A percentile compares a stretch with the other conserved stretches of the same genome.
Conservation (phyloP, 345 rosid genomes). For the Ceriops tagal region DNA sequence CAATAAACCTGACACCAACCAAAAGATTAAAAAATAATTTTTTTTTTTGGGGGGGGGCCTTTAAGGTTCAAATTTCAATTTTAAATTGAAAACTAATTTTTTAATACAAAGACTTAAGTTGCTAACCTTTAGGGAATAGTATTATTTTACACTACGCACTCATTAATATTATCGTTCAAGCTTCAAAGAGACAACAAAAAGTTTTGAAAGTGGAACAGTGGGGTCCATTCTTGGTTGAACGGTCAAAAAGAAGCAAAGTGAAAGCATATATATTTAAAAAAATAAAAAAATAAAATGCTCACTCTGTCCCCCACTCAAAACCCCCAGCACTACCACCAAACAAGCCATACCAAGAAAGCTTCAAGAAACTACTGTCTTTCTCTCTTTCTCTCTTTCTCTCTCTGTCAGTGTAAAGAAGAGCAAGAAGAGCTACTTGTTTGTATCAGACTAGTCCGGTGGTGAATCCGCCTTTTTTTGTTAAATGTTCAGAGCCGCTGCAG, state of each 20-base stretch:
- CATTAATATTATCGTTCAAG: neutral
- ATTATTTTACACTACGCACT: neutral
- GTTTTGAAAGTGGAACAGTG: slow-evolving; percentile 22
- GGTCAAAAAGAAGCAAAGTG: slow-evolving; percentile 50
- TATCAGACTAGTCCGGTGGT: slow-evolving; percentile 4
- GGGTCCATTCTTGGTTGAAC: slow-evolving; percentile 35
- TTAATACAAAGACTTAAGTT: no score
- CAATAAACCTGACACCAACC: no score
- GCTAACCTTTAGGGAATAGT: neutral
- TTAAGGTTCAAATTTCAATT: no score
- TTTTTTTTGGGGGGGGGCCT: no score
- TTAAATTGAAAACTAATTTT: no score
- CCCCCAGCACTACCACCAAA: neutral
- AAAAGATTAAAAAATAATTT: no score
- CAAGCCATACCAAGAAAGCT: slow-evolving; percentile 2
- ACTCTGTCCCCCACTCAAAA: slow-evolving; percentile 7
- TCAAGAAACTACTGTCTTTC: slow-evolving; percentile 2
- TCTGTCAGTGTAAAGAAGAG: neutral
- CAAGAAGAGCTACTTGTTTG: neutral
- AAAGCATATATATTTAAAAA: neutral
- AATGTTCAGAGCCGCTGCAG: neutral
- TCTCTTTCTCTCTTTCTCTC: neutral
- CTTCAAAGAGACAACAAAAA: slow-evolving; percentile 18
- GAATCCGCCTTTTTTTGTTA: slow-evolving; percentile 3
- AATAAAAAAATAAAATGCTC: neutral